Evolutionary conservation across 1,139 yeast species (phyloP).

Genomic region (Hansenula lynferdii): DNA sequence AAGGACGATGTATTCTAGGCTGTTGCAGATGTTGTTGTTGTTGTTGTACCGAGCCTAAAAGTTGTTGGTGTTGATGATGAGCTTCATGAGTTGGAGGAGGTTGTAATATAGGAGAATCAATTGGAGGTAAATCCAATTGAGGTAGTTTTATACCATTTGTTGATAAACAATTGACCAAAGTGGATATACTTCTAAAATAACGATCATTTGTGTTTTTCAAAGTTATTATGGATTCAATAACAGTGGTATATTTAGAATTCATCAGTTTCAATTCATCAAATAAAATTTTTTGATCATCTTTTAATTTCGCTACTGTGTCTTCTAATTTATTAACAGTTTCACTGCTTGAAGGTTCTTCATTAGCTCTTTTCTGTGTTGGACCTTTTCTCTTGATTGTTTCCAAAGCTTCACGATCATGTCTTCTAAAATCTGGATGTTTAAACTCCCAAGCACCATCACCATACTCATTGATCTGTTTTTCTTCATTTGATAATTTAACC

Average conservation of each 20-base stretch:
- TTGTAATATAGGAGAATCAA: slow-evolving; percentile 11
- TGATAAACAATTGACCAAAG: slow-evolving; percentile 42
- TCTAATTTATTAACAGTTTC: slow-evolving; percentile 31
- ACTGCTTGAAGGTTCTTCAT: slow-evolving; percentile 20
- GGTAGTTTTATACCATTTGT: slow-evolving; percentile 68
- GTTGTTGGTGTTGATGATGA: slow-evolving; percentile 13
- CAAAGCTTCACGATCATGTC: slow-evolving; percentile 63
- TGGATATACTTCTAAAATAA: slow-evolving; percentile 44
- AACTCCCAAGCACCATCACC: slow-evolving; percentile 94
- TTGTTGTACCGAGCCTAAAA: slow-evolving; percentile 10
- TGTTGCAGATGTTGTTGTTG: slow-evolving; percentile 13
- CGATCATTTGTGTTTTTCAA: slow-evolving; percentile 54
- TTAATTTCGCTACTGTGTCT: slow-evolving; percentile 39
- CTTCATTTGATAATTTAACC: slow-evolving; percentile 46
- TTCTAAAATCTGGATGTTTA: slow-evolving; percentile 81
- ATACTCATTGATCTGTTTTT: slow-evolving; percentile 50
- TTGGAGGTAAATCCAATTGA: slow-evolving; percentile 47
- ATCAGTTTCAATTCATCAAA: slow-evolving; percentile 40
- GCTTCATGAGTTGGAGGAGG: slow-evolving; percentile 2
- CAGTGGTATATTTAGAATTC: slow-evolving; percentile 56
- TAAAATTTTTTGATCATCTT: slow-evolving; percentile 37
- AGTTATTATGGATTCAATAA: slow-evolving; percentile 55
- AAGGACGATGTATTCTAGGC: slow-evolving; percentile 8
- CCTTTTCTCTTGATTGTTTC: slow-evolving; percentile 81
- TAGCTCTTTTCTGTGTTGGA: slow-evolving; percentile 48